phyloP scores from a whole-genome alignment of 2,329 filamentous ascomycete species.

The Alternaria metachromatica region DNA sequence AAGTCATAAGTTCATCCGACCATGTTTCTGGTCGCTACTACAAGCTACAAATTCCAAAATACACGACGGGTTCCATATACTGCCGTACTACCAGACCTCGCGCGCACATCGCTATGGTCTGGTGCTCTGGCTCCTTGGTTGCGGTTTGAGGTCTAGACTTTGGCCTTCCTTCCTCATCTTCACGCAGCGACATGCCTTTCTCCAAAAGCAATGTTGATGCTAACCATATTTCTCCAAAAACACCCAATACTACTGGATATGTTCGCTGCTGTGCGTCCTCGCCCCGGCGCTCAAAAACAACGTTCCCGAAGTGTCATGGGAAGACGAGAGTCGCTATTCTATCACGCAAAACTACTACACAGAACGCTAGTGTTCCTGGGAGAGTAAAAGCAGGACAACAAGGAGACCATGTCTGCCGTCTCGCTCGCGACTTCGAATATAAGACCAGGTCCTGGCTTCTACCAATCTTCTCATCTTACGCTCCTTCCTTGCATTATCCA shows the following conservation, averaged over 20 bases:
- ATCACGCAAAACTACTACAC: too few species aligned
- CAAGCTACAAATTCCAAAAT: too few species aligned
- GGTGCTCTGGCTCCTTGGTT: too few species aligned
- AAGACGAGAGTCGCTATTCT: neutral
- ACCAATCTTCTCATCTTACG: neutral
- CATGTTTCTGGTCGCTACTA: neutral
- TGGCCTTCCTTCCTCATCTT: too few species aligned
- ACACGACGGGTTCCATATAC: too few species aligned
- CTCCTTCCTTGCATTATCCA: neutral
- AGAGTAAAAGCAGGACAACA: too few species aligned
- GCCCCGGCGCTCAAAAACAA: neutral
- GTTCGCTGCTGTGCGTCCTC: neutral
- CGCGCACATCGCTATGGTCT: too few species aligned
- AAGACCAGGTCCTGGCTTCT: neutral
- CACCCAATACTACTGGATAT: neutral
- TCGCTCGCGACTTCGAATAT: neutral
- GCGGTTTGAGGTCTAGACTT: too few species aligned
- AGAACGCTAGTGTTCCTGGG: too few species aligned
- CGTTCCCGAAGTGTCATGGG: neutral
- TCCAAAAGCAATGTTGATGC: too few species aligned
- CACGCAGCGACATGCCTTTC: too few species aligned
- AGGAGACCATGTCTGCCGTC: neutral
- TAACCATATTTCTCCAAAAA: too few species aligned
- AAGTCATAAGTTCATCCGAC: neutral
- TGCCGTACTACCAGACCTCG: fast-evolving